phyloP scores from a whole-genome alignment of 371 early-diverging fungal species.

The Lichtheimia ramosa region DNA sequence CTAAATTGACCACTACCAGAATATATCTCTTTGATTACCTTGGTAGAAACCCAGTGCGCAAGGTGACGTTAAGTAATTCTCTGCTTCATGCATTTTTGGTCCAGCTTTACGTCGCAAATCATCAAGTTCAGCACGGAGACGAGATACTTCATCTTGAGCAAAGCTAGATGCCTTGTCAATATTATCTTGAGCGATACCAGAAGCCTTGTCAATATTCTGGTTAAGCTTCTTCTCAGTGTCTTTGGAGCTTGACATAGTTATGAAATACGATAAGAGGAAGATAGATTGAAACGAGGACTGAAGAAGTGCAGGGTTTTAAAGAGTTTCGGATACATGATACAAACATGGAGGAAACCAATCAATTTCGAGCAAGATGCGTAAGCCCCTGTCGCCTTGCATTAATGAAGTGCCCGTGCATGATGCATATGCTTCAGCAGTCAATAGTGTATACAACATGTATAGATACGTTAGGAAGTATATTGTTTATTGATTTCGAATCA shows the following conservation, averaged over 20 bases:
- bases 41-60: conserved; percentile 37
- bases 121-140: conserved; percentile 36
- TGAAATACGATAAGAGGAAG: background rate
- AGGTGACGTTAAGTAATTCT: conserved; percentile 36
- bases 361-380: too few species aligned
- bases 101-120: conserved; percentile 32
- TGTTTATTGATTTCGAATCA: too few species aligned
- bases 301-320: too few species aligned
- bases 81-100: conserved; percentile 40
- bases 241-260: background rate
- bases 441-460: too few species aligned
- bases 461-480: too few species aligned
- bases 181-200: background rate
- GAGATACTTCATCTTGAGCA: conserved; percentile 37
- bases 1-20: background rate
- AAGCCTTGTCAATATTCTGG: conserved; percentile 15
- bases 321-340: too few species aligned
- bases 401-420: too few species aligned
- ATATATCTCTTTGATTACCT: conserved; percentile 15
- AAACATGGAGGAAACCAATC: too few species aligned
- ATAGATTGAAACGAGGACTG: background rate
- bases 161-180: conserved; percentile 23
- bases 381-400: too few species aligned
- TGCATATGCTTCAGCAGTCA: too few species aligned
- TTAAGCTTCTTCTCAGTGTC: conserved; percentile 16